These are phyloP conservation scores for Linnemannia hyalina DNA, from an alignment of 192 early-diverging fungal genomes.

Conservation along the genomic window DNA sequence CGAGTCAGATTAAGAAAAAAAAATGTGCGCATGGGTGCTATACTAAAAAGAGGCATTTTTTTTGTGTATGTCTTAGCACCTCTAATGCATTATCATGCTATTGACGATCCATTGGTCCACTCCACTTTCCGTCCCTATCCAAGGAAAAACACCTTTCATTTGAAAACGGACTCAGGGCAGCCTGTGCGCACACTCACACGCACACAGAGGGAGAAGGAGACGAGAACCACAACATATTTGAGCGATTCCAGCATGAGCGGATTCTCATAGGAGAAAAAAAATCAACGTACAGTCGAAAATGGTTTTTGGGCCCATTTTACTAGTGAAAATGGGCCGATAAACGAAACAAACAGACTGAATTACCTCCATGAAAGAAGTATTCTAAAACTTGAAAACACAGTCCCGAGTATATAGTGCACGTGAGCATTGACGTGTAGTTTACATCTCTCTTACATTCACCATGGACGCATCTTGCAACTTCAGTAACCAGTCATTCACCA, in stretches of 20 bases:
- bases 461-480: too few species aligned
- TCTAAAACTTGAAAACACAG: too few species aligned
- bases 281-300: conserved; percentile 1
- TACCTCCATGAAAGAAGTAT: too few species aligned
- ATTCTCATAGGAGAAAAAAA: neutral
- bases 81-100: neutral
- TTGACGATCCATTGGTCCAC: neutral
- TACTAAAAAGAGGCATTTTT: neutral
- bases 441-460: too few species aligned
- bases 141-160: neutral
- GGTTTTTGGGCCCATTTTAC: too few species aligned
- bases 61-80: neutral
- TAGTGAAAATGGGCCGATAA: too few species aligned
- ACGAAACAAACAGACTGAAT: too few species aligned
- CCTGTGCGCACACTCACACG: neutral
- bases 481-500: too few species aligned
- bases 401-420: too few species aligned
- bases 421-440: too few species aligned
- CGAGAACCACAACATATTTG: neutral
- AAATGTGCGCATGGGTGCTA: neutral
- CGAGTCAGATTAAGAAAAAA: neutral
- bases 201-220: too few species aligned
- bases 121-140: neutral
- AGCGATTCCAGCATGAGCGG: neutral
- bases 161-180: neutral